phyloP scores from a whole-genome alignment of 768 basidiomycete species.

The Pleurotus citrinopileatus region DNA sequence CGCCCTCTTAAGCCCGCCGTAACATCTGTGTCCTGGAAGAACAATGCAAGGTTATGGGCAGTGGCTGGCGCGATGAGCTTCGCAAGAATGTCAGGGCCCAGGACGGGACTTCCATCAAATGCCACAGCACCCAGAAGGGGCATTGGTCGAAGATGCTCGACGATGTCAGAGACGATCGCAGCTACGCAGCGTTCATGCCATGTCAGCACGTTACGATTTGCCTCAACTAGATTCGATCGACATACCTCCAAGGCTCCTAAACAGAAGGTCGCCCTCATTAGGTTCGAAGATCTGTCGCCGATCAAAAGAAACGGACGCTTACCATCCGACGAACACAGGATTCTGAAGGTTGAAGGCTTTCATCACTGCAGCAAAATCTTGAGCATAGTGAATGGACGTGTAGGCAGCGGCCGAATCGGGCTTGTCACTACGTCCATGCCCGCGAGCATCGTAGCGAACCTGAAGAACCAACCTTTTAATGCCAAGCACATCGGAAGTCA shows the following conservation, averaged over 20 bases:
- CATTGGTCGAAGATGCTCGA: conserved; percentile 21
- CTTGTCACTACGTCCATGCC: conserved; percentile 16
- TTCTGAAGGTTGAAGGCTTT: conserved; percentile 4
- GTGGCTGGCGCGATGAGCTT: conserved; percentile 15
- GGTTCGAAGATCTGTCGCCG: no score
- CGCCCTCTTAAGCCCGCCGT: conserved; percentile 18
- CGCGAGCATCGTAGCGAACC: conserved; percentile 17
- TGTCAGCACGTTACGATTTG: not conserved
- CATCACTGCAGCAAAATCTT: not conserved
- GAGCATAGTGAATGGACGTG: conserved; percentile 2
- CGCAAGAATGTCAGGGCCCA: conserved; percentile 16
- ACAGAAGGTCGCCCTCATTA: no score
- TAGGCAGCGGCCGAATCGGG: conserved; percentile 10
- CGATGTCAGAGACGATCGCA: conserved; percentile 27
- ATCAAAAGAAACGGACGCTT: conserved; percentile 9
- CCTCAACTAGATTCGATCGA: not conserved
- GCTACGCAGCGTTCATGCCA: conserved; percentile 14
- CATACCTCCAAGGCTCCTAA: conserved; percentile 25
- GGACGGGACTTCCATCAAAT: conserved; percentile 23
- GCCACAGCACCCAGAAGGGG: conserved; percentile 27
- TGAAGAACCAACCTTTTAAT: not conserved
- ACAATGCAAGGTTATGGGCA: conserved; percentile 9
- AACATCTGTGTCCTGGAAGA: conserved; percentile 21
- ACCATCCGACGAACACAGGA: conserved; percentile 34
- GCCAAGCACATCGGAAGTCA: not conserved